phyloP scores from a whole-genome alignment of 176 grass and related monocot genomes.

The Triticum monococcum region DNA sequence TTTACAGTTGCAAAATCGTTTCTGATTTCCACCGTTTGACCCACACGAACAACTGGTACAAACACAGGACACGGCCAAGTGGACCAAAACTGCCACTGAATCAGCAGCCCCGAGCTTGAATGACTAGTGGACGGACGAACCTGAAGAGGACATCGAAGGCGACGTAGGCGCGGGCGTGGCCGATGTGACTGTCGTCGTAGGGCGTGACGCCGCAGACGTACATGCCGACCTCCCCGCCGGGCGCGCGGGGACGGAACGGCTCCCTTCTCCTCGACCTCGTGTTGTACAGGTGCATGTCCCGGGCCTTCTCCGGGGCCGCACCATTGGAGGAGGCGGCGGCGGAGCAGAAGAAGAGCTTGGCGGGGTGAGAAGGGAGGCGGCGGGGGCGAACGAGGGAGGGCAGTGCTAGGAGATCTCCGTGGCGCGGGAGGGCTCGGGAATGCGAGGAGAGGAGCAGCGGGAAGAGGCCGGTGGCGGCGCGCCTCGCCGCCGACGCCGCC shows the following conservation, averaged over 20 bases:
- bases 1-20: neutral
- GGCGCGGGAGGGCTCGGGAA: neutral
- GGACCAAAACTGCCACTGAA: neutral
- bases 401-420: neutral
- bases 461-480: conserved; percentile 32
- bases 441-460: conserved; percentile 33
- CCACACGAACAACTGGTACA: neutral
- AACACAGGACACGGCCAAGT: too few relatives aligned
- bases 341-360: neutral
- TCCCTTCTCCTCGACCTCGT: conserved; percentile 72
- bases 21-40: neutral
- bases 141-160: conserved; percentile 91
- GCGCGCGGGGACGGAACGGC: conserved; percentile 52
- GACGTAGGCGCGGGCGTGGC: conserved; percentile 86
- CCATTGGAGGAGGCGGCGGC: conserved; percentile 31
- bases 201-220: conserved; percentile 96
- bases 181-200: conserved; percentile 95
- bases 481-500: conserved; percentile 34
- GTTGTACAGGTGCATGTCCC: conserved; percentile 75
- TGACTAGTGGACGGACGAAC: conserved; percentile 20
- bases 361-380: conserved; percentile 20
- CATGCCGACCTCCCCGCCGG: conserved; percentile 72
- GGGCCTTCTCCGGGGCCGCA: neutral
- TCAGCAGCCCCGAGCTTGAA: neutral
- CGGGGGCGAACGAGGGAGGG: neutral